Evolutionary conservation across 768 basidiomycete genomes (phyloP).

Genomic region (Astraeus odoratus): DNA sequence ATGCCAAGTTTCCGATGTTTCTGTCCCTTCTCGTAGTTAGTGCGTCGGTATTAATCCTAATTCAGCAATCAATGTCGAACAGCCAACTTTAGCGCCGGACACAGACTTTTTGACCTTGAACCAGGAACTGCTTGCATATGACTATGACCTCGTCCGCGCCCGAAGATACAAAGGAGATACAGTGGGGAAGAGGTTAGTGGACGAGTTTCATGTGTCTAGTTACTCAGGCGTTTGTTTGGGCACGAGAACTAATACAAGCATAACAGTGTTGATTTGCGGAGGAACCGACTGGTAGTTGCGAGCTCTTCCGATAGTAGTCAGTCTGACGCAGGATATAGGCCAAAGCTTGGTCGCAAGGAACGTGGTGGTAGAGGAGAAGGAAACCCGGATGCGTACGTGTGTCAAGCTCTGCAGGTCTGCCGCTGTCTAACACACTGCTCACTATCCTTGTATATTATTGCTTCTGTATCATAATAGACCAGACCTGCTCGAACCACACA

Average conservation of each 20-base stretch:
- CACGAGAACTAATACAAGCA: slow-evolving; percentile 2
- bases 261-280: slow-evolving; percentile 72
- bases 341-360: slow-evolving; percentile 71
- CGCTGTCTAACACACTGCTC: no score
- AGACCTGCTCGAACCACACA: slow-evolving; percentile 83
- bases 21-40: no score
- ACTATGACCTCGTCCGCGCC: slow-evolving; percentile 23
- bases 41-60: slow-evolving; percentile 23
- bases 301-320: slow-evolving; percentile 1
- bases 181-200: slow-evolving; percentile 39
- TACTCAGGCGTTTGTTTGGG: background rate
- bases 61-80: slow-evolving; percentile 18
- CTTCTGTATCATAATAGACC: slow-evolving; percentile 60
- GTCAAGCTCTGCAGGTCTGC: no score
- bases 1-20: no score
- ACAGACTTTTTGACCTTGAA: slow-evolving; percentile 12
- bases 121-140: slow-evolving; percentile 21
- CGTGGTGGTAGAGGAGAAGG: slow-evolving; percentile 42
- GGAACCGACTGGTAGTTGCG: slow-evolving; percentile 75
- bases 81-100: slow-evolving; percentile 10
- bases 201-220: slow-evolving; percentile 3
- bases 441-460: no score
- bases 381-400: slow-evolving; percentile 30
- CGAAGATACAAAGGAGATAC: slow-evolving; percentile 23
- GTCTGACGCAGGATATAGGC: slow-evolving; percentile 38